Percentiles rank a stretch among this genome's conserved stretches.
These are phyloP conservation scores for Kodamaea nitidulidarum DNA, from an alignment of 805 yeast genomes.

Conservation along the genomic window DNA sequence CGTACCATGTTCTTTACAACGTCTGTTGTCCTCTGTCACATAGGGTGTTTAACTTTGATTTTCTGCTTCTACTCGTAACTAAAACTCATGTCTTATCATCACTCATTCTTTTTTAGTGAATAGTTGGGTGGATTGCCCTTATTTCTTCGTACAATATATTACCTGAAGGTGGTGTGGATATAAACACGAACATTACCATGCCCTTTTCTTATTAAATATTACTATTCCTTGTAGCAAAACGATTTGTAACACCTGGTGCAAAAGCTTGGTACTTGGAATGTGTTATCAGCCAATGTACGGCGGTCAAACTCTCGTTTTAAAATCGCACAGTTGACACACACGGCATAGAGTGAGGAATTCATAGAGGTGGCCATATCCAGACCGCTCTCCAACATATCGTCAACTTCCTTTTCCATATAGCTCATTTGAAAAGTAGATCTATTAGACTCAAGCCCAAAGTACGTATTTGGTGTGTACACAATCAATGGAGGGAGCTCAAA, in stretches of 20 bases:
- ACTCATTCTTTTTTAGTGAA: too few species aligned
- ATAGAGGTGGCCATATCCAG: constrained; percentile 45
- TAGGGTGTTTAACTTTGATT: too few species aligned
- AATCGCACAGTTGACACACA: constrained; percentile 56
- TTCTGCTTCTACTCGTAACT: too few species aligned
- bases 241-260: constrained; percentile 17
- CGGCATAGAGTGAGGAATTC: constrained; percentile 38
- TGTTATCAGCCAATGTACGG: constrained; percentile 4
- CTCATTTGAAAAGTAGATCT: constrained; percentile 57
- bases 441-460: constrained; percentile 44
- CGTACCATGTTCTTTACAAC: too few species aligned
- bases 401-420: constrained; percentile 42
- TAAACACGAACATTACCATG: too few species aligned
- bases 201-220: neutral
- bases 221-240: constrained; percentile 16
- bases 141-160: too few species aligned
- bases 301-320: constrained; percentile 50
- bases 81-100: too few species aligned
- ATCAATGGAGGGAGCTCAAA: constrained; percentile 47
- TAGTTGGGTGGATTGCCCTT: too few species aligned
- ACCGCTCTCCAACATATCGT: constrained; percentile 49
- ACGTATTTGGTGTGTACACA: constrained; percentile 47
- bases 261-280: constrained; percentile 12
- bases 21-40: too few species aligned
- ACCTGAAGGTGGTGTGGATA: too few species aligned